A percentile compares a stretch with the other conserved stretches of the same genome.
Conservation (phyloP, 163 green algal species). For the Volvox carteri region DNA sequence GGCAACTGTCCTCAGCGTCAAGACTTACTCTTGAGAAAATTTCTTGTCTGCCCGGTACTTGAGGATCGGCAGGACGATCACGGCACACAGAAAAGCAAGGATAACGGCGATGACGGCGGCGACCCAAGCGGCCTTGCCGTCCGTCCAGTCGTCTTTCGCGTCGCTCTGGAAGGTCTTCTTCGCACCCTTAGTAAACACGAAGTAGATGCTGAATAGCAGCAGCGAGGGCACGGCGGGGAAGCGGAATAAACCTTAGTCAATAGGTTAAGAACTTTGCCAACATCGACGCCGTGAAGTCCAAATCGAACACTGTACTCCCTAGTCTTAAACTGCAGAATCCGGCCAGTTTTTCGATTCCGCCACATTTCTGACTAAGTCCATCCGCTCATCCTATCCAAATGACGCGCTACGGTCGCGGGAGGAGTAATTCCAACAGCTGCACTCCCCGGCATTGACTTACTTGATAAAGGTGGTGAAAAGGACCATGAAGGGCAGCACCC, state of each 20-base stretch:
- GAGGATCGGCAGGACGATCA: constrained; percentile 68
- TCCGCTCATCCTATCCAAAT: no score
- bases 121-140: constrained; percentile 65
- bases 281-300: no score
- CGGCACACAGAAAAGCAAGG: constrained; percentile 40
- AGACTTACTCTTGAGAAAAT: constrained; percentile 9
- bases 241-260: neutral
- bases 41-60: constrained; percentile 51
- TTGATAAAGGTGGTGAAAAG: constrained; percentile 57
- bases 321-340: no score
- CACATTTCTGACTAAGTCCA: no score
- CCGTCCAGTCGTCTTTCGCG: constrained; percentile 38
- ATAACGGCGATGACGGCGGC: constrained; percentile 62
- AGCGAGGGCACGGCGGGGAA: neutral
- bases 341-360: no score
- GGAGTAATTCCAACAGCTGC: no score
- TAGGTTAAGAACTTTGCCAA: no score
- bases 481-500: constrained; percentile 69
- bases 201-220: constrained; percentile 50
- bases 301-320: no score
- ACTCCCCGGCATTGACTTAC: no score
- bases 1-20: no score
- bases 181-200: constrained; percentile 72
- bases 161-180: constrained; percentile 55
- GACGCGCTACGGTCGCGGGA: no score